Percentiles rank a stretch among this genome's conserved stretches.
phyloP scores from a whole-genome alignment of 495 filamentous ascomycete genomes.

The Parathielavia appendiculata region DNA sequence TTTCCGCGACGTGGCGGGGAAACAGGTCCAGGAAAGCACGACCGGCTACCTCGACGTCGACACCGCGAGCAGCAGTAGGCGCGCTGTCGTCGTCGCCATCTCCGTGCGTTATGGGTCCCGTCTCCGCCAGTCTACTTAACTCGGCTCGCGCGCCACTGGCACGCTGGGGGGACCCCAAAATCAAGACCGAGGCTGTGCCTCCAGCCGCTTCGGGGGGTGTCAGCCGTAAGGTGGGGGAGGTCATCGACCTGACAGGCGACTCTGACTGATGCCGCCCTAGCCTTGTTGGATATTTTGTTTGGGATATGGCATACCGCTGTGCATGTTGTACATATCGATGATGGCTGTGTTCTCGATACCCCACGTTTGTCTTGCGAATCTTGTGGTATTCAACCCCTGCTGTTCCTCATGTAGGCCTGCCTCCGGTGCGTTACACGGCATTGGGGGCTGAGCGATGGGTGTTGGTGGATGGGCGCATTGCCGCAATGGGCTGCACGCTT shows the following conservation, averaged over 20 bases:
- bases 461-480: slow-evolving; percentile 6
- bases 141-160: neutral
- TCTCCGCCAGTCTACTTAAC: slow-evolving; percentile 10
- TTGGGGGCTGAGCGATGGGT: slow-evolving; percentile 5
- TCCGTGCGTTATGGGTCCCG: neutral
- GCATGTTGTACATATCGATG: neutral
- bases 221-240: slow-evolving; percentile 12
- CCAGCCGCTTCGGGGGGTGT: neutral
- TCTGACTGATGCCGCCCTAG: neutral
- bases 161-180: neutral
- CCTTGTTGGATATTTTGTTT: neutral
- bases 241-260: slow-evolving; percentile 22
- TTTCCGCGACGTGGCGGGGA: neutral
- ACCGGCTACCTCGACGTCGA: neutral
- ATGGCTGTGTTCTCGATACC: neutral
- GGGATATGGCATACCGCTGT: neutral
- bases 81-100: neutral
- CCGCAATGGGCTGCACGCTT: slow-evolving; percentile 6
- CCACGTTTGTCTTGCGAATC: neutral
- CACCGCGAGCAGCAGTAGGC: neutral
- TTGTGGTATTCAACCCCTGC: neutral
- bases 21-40: neutral
- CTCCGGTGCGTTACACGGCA: neutral
- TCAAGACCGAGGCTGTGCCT: slow-evolving; percentile 1
- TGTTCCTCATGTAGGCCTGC: neutral